A percentile compares a stretch with the other conserved stretches of the same genome.
These are phyloP conservation scores for Ascoidea asiatica DNA, from an alignment of 805 yeast species.

Conservation along the genomic window DNA sequence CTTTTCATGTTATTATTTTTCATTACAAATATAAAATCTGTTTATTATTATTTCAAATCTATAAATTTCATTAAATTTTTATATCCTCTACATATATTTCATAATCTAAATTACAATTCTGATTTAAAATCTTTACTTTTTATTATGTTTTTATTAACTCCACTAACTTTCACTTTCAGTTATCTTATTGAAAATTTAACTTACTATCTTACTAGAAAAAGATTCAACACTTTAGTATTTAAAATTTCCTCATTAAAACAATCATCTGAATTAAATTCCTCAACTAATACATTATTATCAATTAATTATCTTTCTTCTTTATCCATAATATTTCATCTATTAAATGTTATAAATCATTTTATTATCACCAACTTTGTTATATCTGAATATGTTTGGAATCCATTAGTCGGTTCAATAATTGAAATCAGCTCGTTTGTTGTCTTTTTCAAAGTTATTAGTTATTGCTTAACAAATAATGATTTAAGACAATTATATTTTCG, in stretches of 20 bases:
- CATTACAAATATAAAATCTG: conserved; percentile 24
- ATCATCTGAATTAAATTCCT: background rate
- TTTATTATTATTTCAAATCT: conserved; percentile 20
- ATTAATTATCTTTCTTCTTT: conserved; percentile 16
- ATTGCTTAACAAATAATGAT: conserved; percentile 29
- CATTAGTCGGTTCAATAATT: conserved; percentile 28
- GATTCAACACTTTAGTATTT: conserved; percentile 4
- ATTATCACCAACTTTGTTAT: conserved; percentile 18
- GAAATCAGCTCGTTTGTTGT: conserved; percentile 26
- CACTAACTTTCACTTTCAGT: conserved; percentile 22
- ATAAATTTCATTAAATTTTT: conserved; percentile 18
- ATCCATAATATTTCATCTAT: conserved; percentile 19
- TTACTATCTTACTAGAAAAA: conserved; percentile 6
- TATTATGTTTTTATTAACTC: conserved; percentile 13
- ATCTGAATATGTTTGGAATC: conserved; percentile 22
- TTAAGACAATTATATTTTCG: conserved; percentile 21
- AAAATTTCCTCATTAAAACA: too few relatives aligned
- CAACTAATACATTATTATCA: conserved; percentile 7
- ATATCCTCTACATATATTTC: conserved; percentile 17
- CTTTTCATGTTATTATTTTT: conserved; percentile 23
- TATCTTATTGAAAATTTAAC: conserved; percentile 21
- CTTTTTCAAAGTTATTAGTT: conserved; percentile 27
- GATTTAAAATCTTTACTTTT: conserved; percentile 14
- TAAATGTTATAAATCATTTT: conserved; percentile 17
- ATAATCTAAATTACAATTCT: conserved; percentile 19